These are phyloP conservation scores for Phytophthora pseudosyringae DNA, from an alignment of 352 stramenopile genomes.

Conservation along the genomic window DNA sequence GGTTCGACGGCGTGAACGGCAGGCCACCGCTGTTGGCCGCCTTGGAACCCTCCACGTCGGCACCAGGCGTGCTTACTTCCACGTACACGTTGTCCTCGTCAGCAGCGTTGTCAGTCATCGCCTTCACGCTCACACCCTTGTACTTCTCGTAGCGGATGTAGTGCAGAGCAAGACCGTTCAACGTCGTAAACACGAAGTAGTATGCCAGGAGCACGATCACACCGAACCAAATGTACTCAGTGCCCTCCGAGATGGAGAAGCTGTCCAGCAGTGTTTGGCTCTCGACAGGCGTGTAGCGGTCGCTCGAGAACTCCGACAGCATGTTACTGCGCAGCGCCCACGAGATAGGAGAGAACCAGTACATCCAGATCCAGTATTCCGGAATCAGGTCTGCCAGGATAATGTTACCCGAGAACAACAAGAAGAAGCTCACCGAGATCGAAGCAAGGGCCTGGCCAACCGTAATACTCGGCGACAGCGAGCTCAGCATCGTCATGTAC, in stretches of 20 bases:
- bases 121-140: constrained; percentile 46
- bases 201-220: constrained; percentile 44
- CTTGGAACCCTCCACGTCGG: neutral
- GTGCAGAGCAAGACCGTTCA: constrained; percentile 53
- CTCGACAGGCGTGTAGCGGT: constrained; percentile 38
- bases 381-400: constrained; percentile 73
- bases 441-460: constrained; percentile 54
- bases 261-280: constrained; percentile 33
- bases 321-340: constrained; percentile 67
- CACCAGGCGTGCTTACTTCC: constrained; percentile 34
- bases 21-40: constrained; percentile 35
- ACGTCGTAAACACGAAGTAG: constrained; percentile 53
- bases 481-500: constrained; percentile 71
- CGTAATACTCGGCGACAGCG: constrained; percentile 63
- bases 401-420: constrained; percentile 85
- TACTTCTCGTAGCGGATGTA: constrained; percentile 58
- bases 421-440: constrained; percentile 68
- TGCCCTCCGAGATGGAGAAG: constrained; percentile 52
- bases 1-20: constrained; percentile 48
- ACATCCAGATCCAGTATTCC: constrained; percentile 83
- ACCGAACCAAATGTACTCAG: constrained; percentile 55
- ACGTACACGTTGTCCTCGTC: constrained; percentile 41
- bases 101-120: constrained; percentile 35
- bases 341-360: constrained; percentile 72
- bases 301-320: constrained; percentile 65